These are phyloP conservation scores for Aspergillus ustus DNA, from an alignment of 2,329 filamentous ascomycete species.

Conservation along the genomic window DNA sequence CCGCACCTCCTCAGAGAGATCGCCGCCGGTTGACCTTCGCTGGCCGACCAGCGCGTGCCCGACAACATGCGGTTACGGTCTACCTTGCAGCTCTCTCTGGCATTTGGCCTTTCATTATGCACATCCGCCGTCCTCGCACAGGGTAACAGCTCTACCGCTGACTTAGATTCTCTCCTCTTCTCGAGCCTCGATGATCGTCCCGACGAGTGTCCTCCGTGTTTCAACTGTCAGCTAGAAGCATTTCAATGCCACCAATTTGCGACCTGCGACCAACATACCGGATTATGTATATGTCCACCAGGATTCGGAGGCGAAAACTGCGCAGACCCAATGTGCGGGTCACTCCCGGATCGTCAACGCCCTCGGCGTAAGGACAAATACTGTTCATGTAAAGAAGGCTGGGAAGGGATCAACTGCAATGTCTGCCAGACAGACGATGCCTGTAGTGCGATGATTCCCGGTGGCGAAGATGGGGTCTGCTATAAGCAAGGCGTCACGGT, in stretches of 20 bases:
- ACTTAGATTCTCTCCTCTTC: slow-evolving; percentile 69
- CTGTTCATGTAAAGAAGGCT: slow-evolving; percentile 90
- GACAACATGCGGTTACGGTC: slow-evolving; percentile 35
- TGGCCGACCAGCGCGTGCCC: slow-evolving; percentile 4
- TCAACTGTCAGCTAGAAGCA: slow-evolving; percentile 95
- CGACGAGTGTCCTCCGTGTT: slow-evolving; percentile 62
- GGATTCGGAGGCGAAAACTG: slow-evolving; percentile 97
- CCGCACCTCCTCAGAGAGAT: slow-evolving; percentile 18
- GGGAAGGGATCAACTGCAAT: slow-evolving; percentile 97
- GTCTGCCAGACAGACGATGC: slow-evolving; percentile 84
- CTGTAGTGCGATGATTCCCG: slow-evolving; percentile 86
- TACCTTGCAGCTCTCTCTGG: slow-evolving; percentile 29
- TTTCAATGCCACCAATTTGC: slow-evolving; percentile 92
- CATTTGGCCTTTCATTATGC: slow-evolving; percentile 32
- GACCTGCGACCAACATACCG: slow-evolving; percentile 84
- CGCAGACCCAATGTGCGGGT: slow-evolving; percentile 87
- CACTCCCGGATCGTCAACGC: slow-evolving; percentile 77
- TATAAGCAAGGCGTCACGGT: slow-evolving; percentile 90
- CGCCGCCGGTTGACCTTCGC: slow-evolving; percentile 9
- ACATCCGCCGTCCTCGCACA: slow-evolving; percentile 28
- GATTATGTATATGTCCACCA: slow-evolving; percentile 88
- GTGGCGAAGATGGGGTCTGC: slow-evolving; percentile 80
- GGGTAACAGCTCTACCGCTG: slow-evolving; percentile 62
- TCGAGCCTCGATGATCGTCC: slow-evolving; percentile 75
- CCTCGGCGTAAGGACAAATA: slow-evolving; percentile 70